Evolutionary conservation across 2,329 filamentous ascomycete genomes (phyloP), one percentile per base, ranked within the genome.

Genomic region (Massarina eburnea): DNA sequence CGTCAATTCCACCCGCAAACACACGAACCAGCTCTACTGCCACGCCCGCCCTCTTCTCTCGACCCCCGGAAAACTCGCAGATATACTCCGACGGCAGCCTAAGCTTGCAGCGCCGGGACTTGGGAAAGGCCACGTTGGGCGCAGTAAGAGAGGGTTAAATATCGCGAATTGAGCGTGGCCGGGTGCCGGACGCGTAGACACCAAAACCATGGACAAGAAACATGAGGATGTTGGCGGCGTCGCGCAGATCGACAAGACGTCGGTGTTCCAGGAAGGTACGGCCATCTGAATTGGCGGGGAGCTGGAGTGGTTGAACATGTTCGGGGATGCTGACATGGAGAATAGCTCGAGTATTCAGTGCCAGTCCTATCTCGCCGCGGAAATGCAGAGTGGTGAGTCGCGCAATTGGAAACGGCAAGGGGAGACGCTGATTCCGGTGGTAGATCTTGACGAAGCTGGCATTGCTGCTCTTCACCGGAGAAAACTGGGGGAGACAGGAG

Each of bases 261-360:
- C 92, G 64, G 94, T 99, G 57, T 97, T 97, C 74, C 94, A 97
- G 79, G 94, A 99, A 86, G 94, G 94, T 96, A 75, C 69, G 59
- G 38, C 62, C n/a, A 30, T 45, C 40, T 33, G 20, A 38, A 41
- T 32, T 41, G 39, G 21, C 39, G 33, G 43, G 24, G 37, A 30
- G 41, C 26, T 35, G 14, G n/a, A n/a, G n/a, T n/a, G n/a, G n/a
- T n/a, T 30, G 42, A 36, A 35, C 40, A 21, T 36, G 44, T 46
- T 35, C 32, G 40, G 38, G 42, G 43, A 29, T 40, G 66, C 61
- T 64, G 51, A 66, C 59, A 44, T 41, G 46, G 48, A 33, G 37
- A 42, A 61, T 74, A 97, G 91, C 92, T 73, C 91, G 94, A 74
- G 79, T 97, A 62, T 99, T 99, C 82, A 99, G 97, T 80, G 89